A percentile compares a stretch with the other conserved stretches of the same genome.
Evolutionary conservation across 805 yeast species (phyloP).

Genomic region (Starmerella bacillaris): DNA sequence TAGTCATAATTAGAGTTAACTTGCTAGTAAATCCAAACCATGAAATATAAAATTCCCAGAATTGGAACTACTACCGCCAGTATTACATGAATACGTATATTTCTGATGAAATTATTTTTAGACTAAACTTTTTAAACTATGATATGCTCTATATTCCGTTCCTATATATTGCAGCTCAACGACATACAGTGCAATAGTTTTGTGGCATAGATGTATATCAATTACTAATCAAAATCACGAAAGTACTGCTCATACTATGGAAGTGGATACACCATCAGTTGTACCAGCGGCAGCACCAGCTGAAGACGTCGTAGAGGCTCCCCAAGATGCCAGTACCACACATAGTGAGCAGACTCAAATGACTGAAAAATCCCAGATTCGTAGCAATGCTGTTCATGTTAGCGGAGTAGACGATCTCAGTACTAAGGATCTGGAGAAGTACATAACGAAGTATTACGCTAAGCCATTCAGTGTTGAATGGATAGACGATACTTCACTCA

Average conservation of each 20-base stretch:
- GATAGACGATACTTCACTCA: slow-evolving; percentile 46
- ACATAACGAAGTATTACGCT: slow-evolving; percentile 31
- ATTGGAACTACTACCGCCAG: too few relatives aligned
- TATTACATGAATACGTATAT: too few relatives aligned
- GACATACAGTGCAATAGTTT: too few relatives aligned
- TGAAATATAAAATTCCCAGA: too few relatives aligned
- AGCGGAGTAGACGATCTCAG: slow-evolving; percentile 49
- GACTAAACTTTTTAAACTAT: too few relatives aligned
- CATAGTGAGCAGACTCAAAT: slow-evolving; percentile 49
- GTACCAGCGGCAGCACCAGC: slow-evolving; percentile 57
- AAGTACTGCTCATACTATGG: background rate
- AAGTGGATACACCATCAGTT: background rate
- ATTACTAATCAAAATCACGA: too few relatives aligned
- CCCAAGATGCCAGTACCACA: slow-evolving; percentile 56
- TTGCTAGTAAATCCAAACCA: too few relatives aligned
- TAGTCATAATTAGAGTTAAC: too few relatives aligned
- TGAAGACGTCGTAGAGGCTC: slow-evolving; percentile 73
- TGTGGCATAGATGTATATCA: too few relatives aligned
- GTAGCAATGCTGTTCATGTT: slow-evolving; percentile 34
- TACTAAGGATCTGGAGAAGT: slow-evolving; percentile 40
- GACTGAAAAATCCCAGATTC: slow-evolving; percentile 13
- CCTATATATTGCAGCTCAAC: too few relatives aligned
- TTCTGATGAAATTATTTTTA: too few relatives aligned
- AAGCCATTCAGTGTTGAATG: slow-evolving; percentile 32
- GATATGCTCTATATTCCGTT: too few relatives aligned